These are phyloP conservation scores for Tanacetum coccineum DNA, from an alignment of 129 eudicot genomes.

Conservation along the genomic window DNA sequence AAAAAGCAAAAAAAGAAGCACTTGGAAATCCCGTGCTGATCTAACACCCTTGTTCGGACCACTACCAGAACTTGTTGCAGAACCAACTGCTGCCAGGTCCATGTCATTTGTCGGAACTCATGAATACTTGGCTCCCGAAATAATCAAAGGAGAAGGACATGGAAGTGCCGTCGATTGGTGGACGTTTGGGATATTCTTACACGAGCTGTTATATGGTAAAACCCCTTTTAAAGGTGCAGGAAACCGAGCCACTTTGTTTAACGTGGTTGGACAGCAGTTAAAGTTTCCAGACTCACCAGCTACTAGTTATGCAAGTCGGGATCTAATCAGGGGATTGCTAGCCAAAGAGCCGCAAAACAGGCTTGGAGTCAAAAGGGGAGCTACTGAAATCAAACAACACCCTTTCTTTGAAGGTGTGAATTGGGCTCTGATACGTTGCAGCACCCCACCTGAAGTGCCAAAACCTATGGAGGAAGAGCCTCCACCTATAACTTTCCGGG, in stretches of 20 bases:
- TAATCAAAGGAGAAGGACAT: constrained; percentile 79
- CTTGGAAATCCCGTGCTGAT: constrained; percentile 39
- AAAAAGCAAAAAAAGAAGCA: constrained; percentile 46
- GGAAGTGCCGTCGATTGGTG: constrained; percentile 91
- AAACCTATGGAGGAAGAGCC: constrained; percentile 49
- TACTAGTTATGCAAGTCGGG: constrained; percentile 62
- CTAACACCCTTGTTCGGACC: constrained; percentile 25
- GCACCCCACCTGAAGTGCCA: constrained; percentile 78
- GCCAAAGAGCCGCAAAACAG: constrained; percentile 70
- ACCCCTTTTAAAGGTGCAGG: constrained; percentile 80
- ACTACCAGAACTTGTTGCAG: constrained; percentile 72
- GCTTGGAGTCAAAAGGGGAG: constrained; percentile 70
- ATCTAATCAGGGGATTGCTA: constrained; percentile 56
- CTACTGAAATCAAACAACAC: constrained; percentile 79
- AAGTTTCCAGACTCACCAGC: constrained; percentile 61
- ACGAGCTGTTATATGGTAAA: constrained; percentile 64
- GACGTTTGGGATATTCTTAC: constrained; percentile 77
- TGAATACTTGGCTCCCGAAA: constrained; percentile 72
- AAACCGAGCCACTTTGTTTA: constrained; percentile 72
- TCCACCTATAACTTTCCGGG: constrained; percentile 37
- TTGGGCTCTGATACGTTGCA: constrained; percentile 80
- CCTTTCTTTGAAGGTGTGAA: constrained; percentile 78
- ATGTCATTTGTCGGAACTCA: constrained; percentile 91
- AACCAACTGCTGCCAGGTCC: constrained; percentile 77
- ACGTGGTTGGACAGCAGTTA: constrained; percentile 73